Evolutionary conservation across 1,139 yeast genomes (phyloP).

Genomic region (Scheffersomyces titani): DNA sequence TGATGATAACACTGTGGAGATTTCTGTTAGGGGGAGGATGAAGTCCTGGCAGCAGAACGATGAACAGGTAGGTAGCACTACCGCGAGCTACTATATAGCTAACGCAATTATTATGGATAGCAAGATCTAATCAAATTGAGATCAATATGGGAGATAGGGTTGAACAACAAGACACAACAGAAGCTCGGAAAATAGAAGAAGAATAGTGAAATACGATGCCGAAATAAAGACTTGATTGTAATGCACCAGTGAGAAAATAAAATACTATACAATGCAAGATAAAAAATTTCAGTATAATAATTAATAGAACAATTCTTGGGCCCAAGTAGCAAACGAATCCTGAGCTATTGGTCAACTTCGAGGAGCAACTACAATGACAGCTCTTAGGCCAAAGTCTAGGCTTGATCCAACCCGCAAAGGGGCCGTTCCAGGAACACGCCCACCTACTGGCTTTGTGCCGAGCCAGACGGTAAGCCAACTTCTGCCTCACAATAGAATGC

Average conservation of each 20-base stretch:
- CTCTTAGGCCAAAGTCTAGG: background rate
- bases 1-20: background rate
- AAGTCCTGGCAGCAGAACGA: background rate
- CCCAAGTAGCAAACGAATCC: background rate
- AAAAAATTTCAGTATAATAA: background rate
- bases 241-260: background rate
- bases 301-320: background rate
- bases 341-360: background rate
- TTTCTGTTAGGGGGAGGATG: background rate
- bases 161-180: background rate
- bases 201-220: background rate
- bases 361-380: background rate
- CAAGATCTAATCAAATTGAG: background rate
- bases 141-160: background rate
- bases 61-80: background rate
- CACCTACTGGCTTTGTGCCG: background rate
- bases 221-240: background rate
- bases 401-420: background rate
- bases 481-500: background rate
- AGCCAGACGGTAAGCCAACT: background rate
- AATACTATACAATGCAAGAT: background rate
- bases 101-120: background rate
- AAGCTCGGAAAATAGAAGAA: background rate
- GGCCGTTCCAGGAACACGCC: background rate
- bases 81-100: background rate